Base-by-base conservation (phyloP, 345 rosid species). In the Draba incana region DNA sequence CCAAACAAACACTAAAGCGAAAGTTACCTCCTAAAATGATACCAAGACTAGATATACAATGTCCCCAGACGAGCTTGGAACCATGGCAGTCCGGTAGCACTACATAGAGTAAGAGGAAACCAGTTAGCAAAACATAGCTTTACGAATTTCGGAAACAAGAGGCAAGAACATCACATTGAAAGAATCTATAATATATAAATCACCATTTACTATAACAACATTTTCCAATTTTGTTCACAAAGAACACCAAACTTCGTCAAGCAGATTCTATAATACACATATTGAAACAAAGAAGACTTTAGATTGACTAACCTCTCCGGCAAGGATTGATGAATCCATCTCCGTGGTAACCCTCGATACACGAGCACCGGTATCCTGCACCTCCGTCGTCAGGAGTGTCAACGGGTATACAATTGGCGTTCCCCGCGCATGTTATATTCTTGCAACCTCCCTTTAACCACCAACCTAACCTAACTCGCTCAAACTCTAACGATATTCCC, bases 11-110 rank as follows among this genome's bases (percentile, higher is more conserved):
- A 51, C 35, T 71, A 28, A 24, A 42, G 48, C 3, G 33, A 31
- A 20, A 20, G 7, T 66, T 79, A 92, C 98, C 98, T 88, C 90
- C 97, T 69, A 88, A 64, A 54, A 90, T 77, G 64, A 78, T 74
- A 60, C 66, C 83, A 8, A 85, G 58, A 61, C 38, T 62, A 54
- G 81, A 52, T 75, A 80, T 71, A 48, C 97, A 86, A 39, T 28
- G 53, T 50, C 85, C 78, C 66, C 62, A 51, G 13, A 81, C 4
- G 27, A 76, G 85, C 53, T n/a, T 77, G 4, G 80, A 74, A 62
- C 84, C 64, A 58, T 10, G 73, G 76, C 91, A 87, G 6, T 55
- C 45, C 4, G 80, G 75, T 66, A 39, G 79, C 79, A 68, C 50
- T 58, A 63, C 64, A 54, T 30, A 31, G 56, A 15, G 41, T 57